phyloP scores from a whole-genome alignment of 805 yeast genomes.

The Wickerhamiella azymoides region DNA sequence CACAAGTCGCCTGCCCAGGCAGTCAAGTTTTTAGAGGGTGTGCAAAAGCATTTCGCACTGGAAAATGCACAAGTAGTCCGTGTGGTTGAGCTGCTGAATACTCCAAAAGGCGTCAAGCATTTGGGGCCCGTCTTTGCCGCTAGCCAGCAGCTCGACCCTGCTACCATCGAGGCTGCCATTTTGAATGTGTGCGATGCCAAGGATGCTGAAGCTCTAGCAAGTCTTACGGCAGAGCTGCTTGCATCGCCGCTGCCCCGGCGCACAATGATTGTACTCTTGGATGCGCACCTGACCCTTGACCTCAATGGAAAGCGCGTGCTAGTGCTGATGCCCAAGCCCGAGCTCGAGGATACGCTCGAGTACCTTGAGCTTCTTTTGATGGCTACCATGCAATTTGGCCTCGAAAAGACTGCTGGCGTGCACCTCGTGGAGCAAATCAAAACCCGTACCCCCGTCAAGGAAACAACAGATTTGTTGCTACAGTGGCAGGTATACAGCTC shows the following conservation, averaged over 20 bases:
- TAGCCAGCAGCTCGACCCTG: background rate
- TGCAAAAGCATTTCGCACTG: constrained; percentile 10
- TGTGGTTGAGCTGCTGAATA: constrained; percentile 9
- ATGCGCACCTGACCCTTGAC: constrained; percentile 15
- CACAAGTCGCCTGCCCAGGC: constrained; percentile 16
- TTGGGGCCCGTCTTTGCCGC: background rate
- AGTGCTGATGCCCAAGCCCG: constrained; percentile 6
- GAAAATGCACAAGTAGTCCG: constrained; percentile 7
- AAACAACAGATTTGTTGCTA: constrained; percentile 26
- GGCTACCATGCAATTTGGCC: constrained; percentile 20
- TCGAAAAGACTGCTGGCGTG: constrained; percentile 10
- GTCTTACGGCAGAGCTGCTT: constrained; percentile 9
- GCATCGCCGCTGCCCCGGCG: constrained; percentile 6
- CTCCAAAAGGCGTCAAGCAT: background rate
- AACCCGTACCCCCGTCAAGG: constrained; percentile 16
- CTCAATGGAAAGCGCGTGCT: constrained; percentile 13
- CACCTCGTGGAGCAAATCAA: constrained; percentile 8
- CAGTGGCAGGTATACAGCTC: constrained; percentile 24
- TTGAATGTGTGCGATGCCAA: background rate
- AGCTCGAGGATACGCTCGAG: constrained; percentile 14
- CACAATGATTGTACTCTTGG: constrained; percentile 14
- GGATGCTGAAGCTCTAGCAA: background rate
- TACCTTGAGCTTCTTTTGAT: constrained; percentile 21
- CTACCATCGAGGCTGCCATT: constrained; percentile 1
- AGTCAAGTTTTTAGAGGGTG: constrained; percentile 12